Base-by-base conservation (phyloP, 345 rosid genomes). In the Tarenaya hassleriana region DNA sequence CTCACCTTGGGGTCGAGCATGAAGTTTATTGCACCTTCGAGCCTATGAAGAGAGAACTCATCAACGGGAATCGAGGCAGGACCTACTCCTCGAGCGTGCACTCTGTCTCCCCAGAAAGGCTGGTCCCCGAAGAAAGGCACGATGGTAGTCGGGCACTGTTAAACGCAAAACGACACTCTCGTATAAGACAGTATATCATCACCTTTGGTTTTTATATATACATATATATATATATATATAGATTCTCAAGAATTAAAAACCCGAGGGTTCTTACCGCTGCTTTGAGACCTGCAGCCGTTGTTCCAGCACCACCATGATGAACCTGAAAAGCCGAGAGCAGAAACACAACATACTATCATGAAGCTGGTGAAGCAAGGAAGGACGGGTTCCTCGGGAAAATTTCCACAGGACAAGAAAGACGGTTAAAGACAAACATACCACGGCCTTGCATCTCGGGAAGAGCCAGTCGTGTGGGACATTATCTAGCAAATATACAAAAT, bases 281-380 rank as follows among this genome's bases (percentile, higher is more conserved):
- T 83, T 72, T 86, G 50, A 94, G 91, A 66, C 97, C 95, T 33
- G 99, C 99, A 63, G 99, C 99, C 17, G 97, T 86, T 63, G 99
- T 94, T 50, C 97, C 97, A 61, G 97, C 97, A 68, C 99, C 97
- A 54, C 99, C 99, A 55, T 88, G 99, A 80, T 92, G 98, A 63
- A 92, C 98, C 97, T 92, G 67, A 72, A 66, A 77, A 43, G n/a
- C n/a, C n/a, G 3, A 24, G 29, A 24, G 29, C 15, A 41, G 17
- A 14, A 53, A 47, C 41, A 40, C 4, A 24, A n/a, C 16, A 34
- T 14, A 60, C 7, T 3, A 48, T 12, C 17, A 3, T 42, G 11
- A 39, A 15, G 44, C 21, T 33, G 15, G 5, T 24, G 29, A 24
- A 24, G 29, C 5, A 24, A 24, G 29, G 29, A 5, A 24, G 5